Base-by-base conservation (phyloP, 75 land plant genomes). In the Selaginella tamariscina region DNA sequence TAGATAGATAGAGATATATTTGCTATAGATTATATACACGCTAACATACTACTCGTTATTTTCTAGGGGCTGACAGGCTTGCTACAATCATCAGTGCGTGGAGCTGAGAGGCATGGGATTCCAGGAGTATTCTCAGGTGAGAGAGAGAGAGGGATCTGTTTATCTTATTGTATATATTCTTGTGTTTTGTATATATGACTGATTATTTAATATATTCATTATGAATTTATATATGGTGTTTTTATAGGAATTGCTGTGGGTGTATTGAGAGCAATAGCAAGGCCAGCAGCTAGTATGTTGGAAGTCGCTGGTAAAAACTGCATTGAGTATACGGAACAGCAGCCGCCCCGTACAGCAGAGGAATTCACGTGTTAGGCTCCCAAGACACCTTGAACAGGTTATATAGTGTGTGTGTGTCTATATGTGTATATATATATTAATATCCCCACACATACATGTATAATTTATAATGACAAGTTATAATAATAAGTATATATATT, bases 291-390 rank as follows among this genome's bases (percentile, higher is more conserved):
- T 32, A 90, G 89, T 74, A 82, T 95, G 31, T 82, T 95, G 13
- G 97, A 95, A 69, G 83, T 85, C 2, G 85, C 99, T 11, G 92
- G 97, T 31, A n/a, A 91, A 83, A 84, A 91, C 99, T 33, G 99
- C 97, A n/a, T 92, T 85, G 69, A 95, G 99, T 71, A 95, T 95
- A 28, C 57, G 92, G 66, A 91, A 92, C 54, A 71, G 87, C 44
- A 90, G 92, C 55, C 81, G 71, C 64, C 85, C 85, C 1, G 66
- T 79, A 26, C 92, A 82, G 31, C 63, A 70, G 32, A 79, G 73
- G 2, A 75, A 65, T 11, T 59, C 70, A 9, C 80, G 93, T 32
- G 73, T 81, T 1, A 91, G 99, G 21, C 72, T 92, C 24, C 99
- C 99, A 54, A 77, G 99, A 69, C 87, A 88, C 65, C 62, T 95